phyloP scores from a whole-genome alignment of 352 stramenopile species.

The Thraustochytrium sp. region DNA sequence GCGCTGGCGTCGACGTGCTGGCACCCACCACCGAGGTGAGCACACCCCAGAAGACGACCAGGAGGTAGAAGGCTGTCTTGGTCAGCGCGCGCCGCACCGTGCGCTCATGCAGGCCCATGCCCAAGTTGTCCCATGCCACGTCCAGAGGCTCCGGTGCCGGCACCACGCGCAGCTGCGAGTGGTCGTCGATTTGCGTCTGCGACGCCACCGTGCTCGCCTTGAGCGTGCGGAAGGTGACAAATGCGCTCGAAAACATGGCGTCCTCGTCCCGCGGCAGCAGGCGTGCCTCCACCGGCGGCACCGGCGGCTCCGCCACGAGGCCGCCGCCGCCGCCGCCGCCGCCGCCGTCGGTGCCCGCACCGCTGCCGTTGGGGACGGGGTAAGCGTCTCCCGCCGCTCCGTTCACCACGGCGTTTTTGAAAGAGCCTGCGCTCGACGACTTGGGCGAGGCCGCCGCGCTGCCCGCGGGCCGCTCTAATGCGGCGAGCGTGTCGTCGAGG shows the following conservation, averaged over 20 bases:
- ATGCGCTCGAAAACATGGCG: background rate
- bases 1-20: background rate
- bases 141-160: conserved; percentile 4
- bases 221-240: conserved; percentile 39
- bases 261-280: background rate
- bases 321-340: too few relatives aligned
- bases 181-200: conserved; percentile 33
- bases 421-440: too few relatives aligned
- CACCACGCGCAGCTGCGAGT: conserved; percentile 25
- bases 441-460: too few relatives aligned
- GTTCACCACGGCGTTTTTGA: too few relatives aligned
- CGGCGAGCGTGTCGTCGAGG: background rate
- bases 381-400: too few relatives aligned
- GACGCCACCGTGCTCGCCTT: conserved; percentile 36
- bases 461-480: background rate
- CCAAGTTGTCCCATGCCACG: conserved; percentile 31
- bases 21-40: conserved; percentile 32
- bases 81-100: background rate
- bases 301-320: too few relatives aligned
- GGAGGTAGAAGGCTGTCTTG: conserved; percentile 28
- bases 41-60: conserved; percentile 36
- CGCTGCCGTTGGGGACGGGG: too few relatives aligned
- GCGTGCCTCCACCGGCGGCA: background rate
- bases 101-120: background rate
- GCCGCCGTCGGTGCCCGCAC: background rate